Base-by-base conservation (phyloP, 306 rosid genomes). In the Citrullus mucosospermus region DNA sequence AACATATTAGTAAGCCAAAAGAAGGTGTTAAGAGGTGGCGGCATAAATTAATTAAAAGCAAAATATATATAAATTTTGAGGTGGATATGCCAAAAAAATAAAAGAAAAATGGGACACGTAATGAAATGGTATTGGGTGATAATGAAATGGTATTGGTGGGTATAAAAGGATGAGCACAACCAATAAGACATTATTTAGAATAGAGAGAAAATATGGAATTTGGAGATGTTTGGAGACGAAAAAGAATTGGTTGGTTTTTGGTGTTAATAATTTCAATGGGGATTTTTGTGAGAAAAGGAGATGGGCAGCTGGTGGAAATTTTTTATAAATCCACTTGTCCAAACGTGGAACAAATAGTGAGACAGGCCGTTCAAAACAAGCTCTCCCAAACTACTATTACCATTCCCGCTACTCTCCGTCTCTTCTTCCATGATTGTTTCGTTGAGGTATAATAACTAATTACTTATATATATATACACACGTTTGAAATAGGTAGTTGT, bases 391-490 rank as follows among this genome's bases (percentile, higher is more conserved):
- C 91, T 0, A 51, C 80, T 50, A 82, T 82, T 30, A 93, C 96
- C 8, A 78, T 87, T 22, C 88, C 89, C 46, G 88, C 88, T 82
- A 65, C 71, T 32, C 3, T 65, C 6, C 20, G 48, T 15, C 46
- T 65, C 44, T 65, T 65, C 18, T 65, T 93, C 30, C 98, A 91
- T 78, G 98, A 93, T 3, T 93, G 98, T 77, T 86, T 90, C 28
- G 91, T 93, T 61, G 84, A 90, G 96, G 98, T 44, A 1, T 25
- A 25, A 25, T 25, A 25, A 25, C 25, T 32, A 32, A 1, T 32
- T 32, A 1, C 34, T 32, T 32, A 32, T 32, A 32, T 32, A 32
- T 2, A 32, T 32, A 32, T 32, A 32, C 0, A 32, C 36, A 32
- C 4, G 1, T 32, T 32, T 25, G 28, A 25, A 1, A 25, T 25